A percentile compares a stretch with the other conserved stretches of the same genome.
Evolutionary conservation across 768 basidiomycete genomes (phyloP).

Genomic region (Lactarius tabidus): DNA sequence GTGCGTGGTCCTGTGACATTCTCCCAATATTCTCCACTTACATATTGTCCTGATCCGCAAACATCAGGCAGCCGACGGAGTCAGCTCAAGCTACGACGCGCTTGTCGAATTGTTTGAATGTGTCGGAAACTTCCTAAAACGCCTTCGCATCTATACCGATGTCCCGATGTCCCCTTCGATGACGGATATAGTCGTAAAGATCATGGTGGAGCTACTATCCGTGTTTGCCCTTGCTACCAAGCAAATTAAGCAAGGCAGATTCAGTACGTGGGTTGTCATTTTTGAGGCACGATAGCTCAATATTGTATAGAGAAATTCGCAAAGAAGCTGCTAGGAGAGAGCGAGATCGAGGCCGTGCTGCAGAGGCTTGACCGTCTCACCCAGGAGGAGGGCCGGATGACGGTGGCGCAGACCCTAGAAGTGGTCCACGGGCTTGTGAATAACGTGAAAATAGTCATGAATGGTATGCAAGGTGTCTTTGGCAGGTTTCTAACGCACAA

Average conservation of each 20-base stretch:
- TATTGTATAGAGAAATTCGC: background rate
- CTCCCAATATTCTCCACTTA: background rate
- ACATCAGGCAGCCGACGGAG: background rate
- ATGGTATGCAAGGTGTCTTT: background rate
- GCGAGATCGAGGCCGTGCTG: background rate
- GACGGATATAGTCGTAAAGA: background rate
- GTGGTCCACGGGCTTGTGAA: background rate
- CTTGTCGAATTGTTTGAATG: slow-evolving; percentile 6
- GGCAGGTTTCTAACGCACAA: background rate
- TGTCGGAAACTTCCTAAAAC: slow-evolving; percentile 1
- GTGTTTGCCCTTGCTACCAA: slow-evolving; percentile 1
- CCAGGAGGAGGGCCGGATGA: background rate
- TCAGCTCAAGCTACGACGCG: background rate
- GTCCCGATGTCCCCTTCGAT: background rate
- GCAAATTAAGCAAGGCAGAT: background rate
- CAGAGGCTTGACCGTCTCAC: slow-evolving; percentile 1
- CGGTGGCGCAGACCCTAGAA: background rate
- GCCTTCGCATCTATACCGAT: background rate
- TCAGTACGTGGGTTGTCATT: background rate
- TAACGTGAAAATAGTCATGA: background rate
- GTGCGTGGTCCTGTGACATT: background rate
- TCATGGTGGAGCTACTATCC: slow-evolving; percentile 6
- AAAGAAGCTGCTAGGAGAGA: slow-evolving; percentile 6
- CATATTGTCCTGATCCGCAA: background rate
- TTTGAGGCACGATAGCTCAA: background rate